Base-by-base conservation (phyloP, 164 flowering plant species). In the Magnolia officinalis region DNA sequence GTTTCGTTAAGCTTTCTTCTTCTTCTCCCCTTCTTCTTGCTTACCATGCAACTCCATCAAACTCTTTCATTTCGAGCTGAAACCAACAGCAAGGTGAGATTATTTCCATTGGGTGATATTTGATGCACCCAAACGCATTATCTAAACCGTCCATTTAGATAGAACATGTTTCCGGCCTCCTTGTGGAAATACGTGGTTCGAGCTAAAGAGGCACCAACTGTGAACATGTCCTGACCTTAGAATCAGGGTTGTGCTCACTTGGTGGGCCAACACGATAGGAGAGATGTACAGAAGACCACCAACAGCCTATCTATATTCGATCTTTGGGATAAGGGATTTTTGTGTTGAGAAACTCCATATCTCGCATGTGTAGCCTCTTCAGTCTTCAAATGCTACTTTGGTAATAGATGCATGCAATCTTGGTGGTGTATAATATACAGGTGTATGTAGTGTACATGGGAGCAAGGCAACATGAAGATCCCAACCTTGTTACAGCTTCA, bases 371-470 rank as follows among this genome's bases (percentile, higher is more conserved):
- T 55, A 2, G 61, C 16, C 13, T 11, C 18, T 55, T 9, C 29
- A 14, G 18, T 14, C 18, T 16, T 9, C 61, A 55, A 16, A 11
- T 55, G 61, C 61, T 55, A 55, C 16, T 16, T 16, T 55, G 16
- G 13, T 55, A 37, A 37, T 16, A 11, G 13, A 16, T 55, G 13
- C 3, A 55, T 55, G 61, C 13, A 11, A 55, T 11, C 10, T 20
- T n/a, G n/a, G 29, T 66, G 10, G 50, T 19, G 29, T 24, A 13
- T 26, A 26, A 1, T 26, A 26, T 67, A 0, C 73, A 76, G 78
- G 76, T 79, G 26, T 65, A 79, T 73, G 83, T 88, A 18, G 86
- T 86, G 29, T 88, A 84, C 71, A 66, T 86, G 75, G 89, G 88
- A 59, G 83, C 77, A 61, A 86, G 37, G 78, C 73, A 37, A 70